phyloP scores from a whole-genome alignment of 2,329 filamentous ascomycete species.

The Thermomyces lanuginosus region DNA sequence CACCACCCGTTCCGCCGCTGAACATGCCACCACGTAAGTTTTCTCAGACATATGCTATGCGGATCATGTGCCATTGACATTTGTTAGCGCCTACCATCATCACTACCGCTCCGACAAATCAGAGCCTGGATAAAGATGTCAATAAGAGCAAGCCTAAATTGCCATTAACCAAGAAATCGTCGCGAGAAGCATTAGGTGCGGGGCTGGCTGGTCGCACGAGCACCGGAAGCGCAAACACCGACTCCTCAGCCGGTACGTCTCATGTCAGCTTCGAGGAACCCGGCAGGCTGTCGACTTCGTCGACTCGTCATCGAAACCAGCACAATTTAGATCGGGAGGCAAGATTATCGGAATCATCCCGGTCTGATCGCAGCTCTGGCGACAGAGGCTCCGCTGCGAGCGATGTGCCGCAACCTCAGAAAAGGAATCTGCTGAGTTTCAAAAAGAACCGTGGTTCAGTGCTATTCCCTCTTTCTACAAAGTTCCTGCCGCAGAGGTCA shows the following conservation, averaged over 20 bases:
- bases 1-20: constrained; percentile 24
- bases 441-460: constrained; percentile 59
- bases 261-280: constrained; percentile 48
- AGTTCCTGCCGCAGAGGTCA: constrained; percentile 36
- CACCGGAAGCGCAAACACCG: constrained; percentile 2
- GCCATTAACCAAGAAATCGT: constrained; percentile 18
- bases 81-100: constrained; percentile 52
- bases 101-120: constrained; percentile 70
- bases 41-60: neutral
- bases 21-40: constrained; percentile 24
- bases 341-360: constrained; percentile 69
- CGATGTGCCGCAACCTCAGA: constrained; percentile 46
- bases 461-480: constrained; percentile 79
- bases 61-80: neutral
- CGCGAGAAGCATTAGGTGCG: constrained; percentile 15
- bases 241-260: constrained; percentile 14
- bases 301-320: constrained; percentile 31
- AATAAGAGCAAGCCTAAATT: constrained; percentile 27
- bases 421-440: constrained; percentile 56
- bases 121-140: constrained; percentile 35
- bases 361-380: constrained; percentile 68
- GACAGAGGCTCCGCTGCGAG: constrained; percentile 42
- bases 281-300: constrained; percentile 32
- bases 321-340: constrained; percentile 47
- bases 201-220: constrained; percentile 7